Conservation (phyloP, 306 rosid species). For the Quercus berberidifolia region DNA sequence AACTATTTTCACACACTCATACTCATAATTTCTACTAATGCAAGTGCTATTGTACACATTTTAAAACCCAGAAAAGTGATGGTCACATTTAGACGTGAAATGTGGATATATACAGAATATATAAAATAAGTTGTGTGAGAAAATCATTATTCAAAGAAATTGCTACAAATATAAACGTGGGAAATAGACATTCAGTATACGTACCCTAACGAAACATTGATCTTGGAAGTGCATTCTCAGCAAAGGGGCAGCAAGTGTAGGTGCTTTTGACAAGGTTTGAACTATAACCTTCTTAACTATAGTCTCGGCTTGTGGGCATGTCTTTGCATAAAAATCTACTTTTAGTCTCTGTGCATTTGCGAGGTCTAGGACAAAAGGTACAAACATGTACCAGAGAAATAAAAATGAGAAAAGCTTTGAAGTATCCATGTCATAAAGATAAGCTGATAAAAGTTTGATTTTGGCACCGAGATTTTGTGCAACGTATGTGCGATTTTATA, state of each 20-base stretch:
- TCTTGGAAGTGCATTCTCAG: conserved; percentile 46
- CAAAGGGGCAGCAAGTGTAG: conserved; percentile 34
- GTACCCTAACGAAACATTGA: conserved; percentile 38
- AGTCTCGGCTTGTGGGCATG: conserved; percentile 26
- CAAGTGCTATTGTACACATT: too few species aligned
- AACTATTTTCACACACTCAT: too few species aligned
- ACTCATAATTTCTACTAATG: too few species aligned
- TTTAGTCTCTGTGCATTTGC: conserved; percentile 13
- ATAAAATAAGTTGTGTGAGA: too few species aligned
- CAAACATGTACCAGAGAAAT: background rate
- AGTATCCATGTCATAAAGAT: conserved; percentile 8
- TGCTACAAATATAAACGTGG: background rate
- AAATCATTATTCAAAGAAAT: background rate
- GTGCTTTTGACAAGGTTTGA: conserved; percentile 6
- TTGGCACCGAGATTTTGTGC: background rate
- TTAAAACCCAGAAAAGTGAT: too few species aligned
- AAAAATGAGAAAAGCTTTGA: conserved; percentile 9
- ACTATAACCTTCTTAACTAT: conserved; percentile 13
- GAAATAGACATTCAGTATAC: background rate
- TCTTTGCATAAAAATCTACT: conserved; percentile 16
- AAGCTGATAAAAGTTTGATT: background rate
- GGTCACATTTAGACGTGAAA: too few species aligned
- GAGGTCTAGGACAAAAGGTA: background rate
- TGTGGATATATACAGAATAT: too few species aligned
- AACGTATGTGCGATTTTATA: background rate